Conservation (phyloP, 2,329 filamentous ascomycete genomes). For the Myrmaecium sp. region DNA sequence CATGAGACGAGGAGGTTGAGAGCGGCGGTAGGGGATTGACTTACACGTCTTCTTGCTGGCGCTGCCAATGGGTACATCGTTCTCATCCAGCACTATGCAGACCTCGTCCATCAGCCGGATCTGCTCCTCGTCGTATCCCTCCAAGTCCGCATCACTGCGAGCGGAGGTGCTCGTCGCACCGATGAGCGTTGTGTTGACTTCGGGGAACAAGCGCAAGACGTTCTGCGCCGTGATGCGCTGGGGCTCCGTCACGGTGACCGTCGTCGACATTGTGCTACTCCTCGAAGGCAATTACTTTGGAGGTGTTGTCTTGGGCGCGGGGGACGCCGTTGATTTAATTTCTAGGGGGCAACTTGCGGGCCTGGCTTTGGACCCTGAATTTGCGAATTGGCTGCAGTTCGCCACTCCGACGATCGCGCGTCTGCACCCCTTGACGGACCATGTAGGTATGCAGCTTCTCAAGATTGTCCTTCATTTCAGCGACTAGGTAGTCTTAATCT, state of each 20-base stretch:
- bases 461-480: no score
- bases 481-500: no score
- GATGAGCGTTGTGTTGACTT: conserved; percentile 48
- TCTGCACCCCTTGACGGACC: no score
- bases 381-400: no score
- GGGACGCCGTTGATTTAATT: no score
- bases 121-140: conserved; percentile 92
- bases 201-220: conserved; percentile 76
- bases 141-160: conserved; percentile 46
- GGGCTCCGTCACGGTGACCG: conserved; percentile 17
- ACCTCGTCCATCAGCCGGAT: conserved; percentile 97
- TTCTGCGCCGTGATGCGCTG: conserved; percentile 67
- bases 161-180: conserved; percentile 43
- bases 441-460: no score
- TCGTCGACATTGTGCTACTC: conserved; percentile 8
- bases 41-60: conserved; percentile 95
- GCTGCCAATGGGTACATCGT: conserved; percentile 85
- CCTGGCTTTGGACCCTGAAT: no score
- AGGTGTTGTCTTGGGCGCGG: no score
- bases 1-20: conserved; percentile 1
- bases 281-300: no score
- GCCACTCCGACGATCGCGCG: no score
- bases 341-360: no score
- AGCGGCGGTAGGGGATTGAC: conserved; percentile 17
- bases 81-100: conserved; percentile 87